Percentiles rank a stretch among this genome's conserved stretches.
Conservation (phyloP, 2,329 filamentous ascomycete species). For the Pyricularia pennisetigena region DNA sequence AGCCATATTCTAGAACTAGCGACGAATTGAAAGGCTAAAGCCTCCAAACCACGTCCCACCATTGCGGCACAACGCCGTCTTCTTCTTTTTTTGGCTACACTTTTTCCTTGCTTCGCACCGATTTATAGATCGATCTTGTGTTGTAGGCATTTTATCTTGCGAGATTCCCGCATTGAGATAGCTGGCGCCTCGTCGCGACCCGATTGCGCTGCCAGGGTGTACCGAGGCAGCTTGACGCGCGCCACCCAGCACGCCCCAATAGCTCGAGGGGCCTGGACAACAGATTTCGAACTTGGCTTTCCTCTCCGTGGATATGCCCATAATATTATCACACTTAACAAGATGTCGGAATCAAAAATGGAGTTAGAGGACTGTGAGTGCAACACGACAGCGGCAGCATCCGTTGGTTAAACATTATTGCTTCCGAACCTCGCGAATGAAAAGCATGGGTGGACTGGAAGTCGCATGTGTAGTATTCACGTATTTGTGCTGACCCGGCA, state of each 20-base stretch:
- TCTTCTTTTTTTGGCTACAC: background rate
- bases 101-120: background rate
- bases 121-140: background rate
- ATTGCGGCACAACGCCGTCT: background rate
- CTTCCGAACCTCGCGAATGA: background rate
- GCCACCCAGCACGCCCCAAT: background rate
- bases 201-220: background rate
- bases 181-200: background rate
- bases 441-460: background rate
- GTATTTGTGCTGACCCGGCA: background rate
- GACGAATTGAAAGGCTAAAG: background rate
- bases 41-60: background rate
- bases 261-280: background rate
- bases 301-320: slow-evolving; percentile 45
- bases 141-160: background rate
- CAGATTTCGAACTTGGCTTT: background rate
- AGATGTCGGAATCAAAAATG: slow-evolving; percentile 71
- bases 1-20: no score
- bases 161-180: background rate
- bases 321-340: slow-evolving; percentile 34
- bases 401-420: background rate
- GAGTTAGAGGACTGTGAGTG: slow-evolving; percentile 76
- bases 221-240: background rate
- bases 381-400: background rate
- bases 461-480: background rate